Evolutionary conservation across 225 moss, liverwort and hornwort genomes (phyloP), one percentile per base, ranked within the genome.

Genomic region (Lunularia cruciata): DNA sequence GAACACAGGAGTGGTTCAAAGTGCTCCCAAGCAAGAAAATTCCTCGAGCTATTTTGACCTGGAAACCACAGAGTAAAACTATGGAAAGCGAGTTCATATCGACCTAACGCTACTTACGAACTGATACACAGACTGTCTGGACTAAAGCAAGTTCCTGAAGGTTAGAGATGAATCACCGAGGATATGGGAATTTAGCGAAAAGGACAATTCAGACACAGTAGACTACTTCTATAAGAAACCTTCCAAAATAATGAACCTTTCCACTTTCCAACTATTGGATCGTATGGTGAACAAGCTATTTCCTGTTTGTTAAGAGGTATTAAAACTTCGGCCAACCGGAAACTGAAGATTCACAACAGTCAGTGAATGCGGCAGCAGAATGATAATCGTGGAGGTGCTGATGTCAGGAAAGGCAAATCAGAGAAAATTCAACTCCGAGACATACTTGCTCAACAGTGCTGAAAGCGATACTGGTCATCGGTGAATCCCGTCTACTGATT

Each of bases 1-100:
- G 78, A 68, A 67, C 34, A 48, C 83, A 83, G 33, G 83, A 78
- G 57, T 83, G 83, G 57, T 83, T 83, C 57, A 83, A 73, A 64
- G 68, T 60, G 72, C 78, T 83, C 39, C 83, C 83, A 56, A 74
- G 38, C 47, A 78, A 57, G 74, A 60, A 83, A 56, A 83, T 36
- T 33, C 66, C 83, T 30, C 69, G 78, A 72, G 83, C 83, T 20
- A 78, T 68, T 64, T 67, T 70, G 26, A 78, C 63, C 83, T 83
- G 83, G 16, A 64, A 65, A 5, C 36, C 40, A 16, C 57, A 57
- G 32, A 27, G 33, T 6, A 40, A 34, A 30, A 57, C n/a, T 8
- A 26, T 23, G 52, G 15, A 25, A 8, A 23, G 11, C 47, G 47
- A 11, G 8, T 52, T 9, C 6, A 15, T n/a, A 40, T 40, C 6